Evolutionary conservation across 2,329 filamentous ascomycete genomes (phyloP).

Genomic region (Penicillium sp.): DNA sequence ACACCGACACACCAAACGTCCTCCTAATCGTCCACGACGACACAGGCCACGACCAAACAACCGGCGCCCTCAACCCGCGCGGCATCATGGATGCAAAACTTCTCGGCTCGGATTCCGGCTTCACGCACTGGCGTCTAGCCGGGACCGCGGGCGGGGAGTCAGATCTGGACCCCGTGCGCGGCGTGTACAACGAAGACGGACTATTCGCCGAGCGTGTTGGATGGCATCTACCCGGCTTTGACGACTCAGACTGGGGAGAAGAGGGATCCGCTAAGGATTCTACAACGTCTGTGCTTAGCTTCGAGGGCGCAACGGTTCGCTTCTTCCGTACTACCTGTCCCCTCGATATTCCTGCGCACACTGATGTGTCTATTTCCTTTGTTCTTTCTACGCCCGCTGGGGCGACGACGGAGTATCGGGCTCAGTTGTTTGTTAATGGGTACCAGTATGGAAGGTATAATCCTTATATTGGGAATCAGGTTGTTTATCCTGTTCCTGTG

Average conservation of each 20-base stretch:
- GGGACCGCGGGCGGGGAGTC: slow-evolving; percentile 55
- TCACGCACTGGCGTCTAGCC: slow-evolving; percentile 57
- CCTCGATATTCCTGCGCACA: slow-evolving; percentile 49
- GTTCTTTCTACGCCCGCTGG: slow-evolving; percentile 47
- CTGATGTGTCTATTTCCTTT: slow-evolving; percentile 59
- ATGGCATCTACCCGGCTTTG: slow-evolving; percentile 57
- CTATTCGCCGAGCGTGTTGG: slow-evolving; percentile 58
- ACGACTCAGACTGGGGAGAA: slow-evolving; percentile 48
- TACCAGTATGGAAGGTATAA: slow-evolving; percentile 63
- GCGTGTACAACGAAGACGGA: slow-evolving; percentile 57
- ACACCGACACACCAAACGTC: slow-evolving; percentile 51
- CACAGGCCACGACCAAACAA: slow-evolving; percentile 31
- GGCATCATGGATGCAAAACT: slow-evolving; percentile 47
- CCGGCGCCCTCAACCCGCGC: slow-evolving; percentile 28
- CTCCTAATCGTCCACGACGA: slow-evolving; percentile 61
- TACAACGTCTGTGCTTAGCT: slow-evolving; percentile 36
- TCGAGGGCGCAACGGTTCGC: slow-evolving; percentile 51
- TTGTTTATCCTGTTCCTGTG: slow-evolving; percentile 58
- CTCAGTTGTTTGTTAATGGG: slow-evolving; percentile 61
- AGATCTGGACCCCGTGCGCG: slow-evolving; percentile 55
- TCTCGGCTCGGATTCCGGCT: slow-evolving; percentile 46
- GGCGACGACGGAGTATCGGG: slow-evolving; percentile 43
- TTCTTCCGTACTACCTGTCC: slow-evolving; percentile 56
- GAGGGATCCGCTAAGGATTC: slow-evolving; percentile 8
- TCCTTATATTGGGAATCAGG: slow-evolving; percentile 60